phyloP scores from a whole-genome alignment of 2,329 filamentous ascomycete genomes.

The Rachicladosporium sp. region DNA sequence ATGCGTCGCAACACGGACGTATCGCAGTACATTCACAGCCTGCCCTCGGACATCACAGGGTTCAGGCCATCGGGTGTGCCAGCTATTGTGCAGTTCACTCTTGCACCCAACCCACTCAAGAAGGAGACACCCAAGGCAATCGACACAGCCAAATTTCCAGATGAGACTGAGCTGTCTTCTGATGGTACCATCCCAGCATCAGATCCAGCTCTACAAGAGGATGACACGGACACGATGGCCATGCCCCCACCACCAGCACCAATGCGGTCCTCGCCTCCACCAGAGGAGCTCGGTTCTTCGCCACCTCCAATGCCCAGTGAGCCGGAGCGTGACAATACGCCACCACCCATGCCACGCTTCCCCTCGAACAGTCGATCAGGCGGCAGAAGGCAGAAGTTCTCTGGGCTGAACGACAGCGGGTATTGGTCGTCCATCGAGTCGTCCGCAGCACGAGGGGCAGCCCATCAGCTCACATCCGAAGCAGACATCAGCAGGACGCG shows the following conservation, averaged over 20 bases:
- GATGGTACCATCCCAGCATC: constrained; percentile 41
- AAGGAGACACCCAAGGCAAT: constrained; percentile 29
- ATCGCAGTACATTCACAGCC: constrained; percentile 19
- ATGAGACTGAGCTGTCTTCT: constrained; percentile 38
- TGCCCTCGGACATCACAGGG: constrained; percentile 18
- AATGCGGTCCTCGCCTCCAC: constrained; percentile 57
- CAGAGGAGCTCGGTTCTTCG: constrained; percentile 71
- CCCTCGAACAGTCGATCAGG: constrained; percentile 50
- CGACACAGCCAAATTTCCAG: constrained; percentile 39
- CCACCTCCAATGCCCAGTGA: constrained; percentile 72
- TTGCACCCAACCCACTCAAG: constrained; percentile 20
- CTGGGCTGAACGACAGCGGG: constrained; percentile 80
- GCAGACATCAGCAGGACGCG: constrained; percentile 55
- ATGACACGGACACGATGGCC: constrained; percentile 28
- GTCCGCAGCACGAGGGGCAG: constrained; percentile 60
- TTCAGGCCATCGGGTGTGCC: constrained; percentile 28
- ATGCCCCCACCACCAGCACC: constrained; percentile 26
- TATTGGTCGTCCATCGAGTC: constrained; percentile 96
- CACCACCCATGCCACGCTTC: constrained; percentile 55
- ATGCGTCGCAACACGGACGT: constrained; percentile 46
- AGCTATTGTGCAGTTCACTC: constrained; percentile 23
- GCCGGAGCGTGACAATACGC: constrained; percentile 54
- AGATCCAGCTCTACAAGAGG: constrained; percentile 37
- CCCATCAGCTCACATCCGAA: constrained; percentile 59
- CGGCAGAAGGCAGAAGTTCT: constrained; percentile 63